Base-by-base conservation (phyloP, 1,284 basidiomycete genomes). In the Puccinia horiana region DNA sequence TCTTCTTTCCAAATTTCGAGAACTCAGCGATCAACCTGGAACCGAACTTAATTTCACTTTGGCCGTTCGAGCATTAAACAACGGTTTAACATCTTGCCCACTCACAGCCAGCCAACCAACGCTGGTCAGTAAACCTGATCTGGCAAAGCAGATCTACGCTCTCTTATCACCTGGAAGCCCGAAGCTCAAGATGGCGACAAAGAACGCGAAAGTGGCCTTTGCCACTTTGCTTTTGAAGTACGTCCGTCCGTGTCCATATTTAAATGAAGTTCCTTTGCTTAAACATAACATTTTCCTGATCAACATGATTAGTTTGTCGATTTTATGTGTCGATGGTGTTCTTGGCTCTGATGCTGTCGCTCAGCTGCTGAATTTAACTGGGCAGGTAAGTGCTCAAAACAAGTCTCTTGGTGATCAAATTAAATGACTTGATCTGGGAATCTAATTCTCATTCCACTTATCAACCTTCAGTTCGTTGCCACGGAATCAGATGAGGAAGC, bases 211-310 rank as follows among this genome's bases (percentile, higher is more conserved):
- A 72, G 77, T 79, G 32, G 77, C 77, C 14, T 47, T 72, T 8
- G 77, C 77, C 20, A 79, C 77, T n/a, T 70, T 72, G 61, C 65
- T 79, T 49, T 32, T 79, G 49, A 79, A 79, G 77, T 79, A 40
- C 69, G 77, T 58, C 49, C 12, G 29, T 14, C n/a, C 37, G 2
- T 26, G 61, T n/a, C 0, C 0, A 0, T 37, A n/a, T 23, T n/a
- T 23, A 23, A n/a, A 37, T 35, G 37, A 20, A 18, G 12, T 9
- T 42, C 4, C 63, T 65, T 65, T 23, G 20, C 58, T 61, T 26
- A 35, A 9, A 61, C 23, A 12, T 9, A 54, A 9, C 61, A 29
- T 14, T 63, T 29, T 37, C 11, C 32, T 8, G 32, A 35, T 6
- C 8, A 16, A n/a, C 12, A 26, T 47, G 2, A 72, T 72, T 37